These are phyloP conservation scores for Monilinia laxa DNA, from an alignment of 2,329 filamentous ascomycete species.

Conservation along the genomic window DNA sequence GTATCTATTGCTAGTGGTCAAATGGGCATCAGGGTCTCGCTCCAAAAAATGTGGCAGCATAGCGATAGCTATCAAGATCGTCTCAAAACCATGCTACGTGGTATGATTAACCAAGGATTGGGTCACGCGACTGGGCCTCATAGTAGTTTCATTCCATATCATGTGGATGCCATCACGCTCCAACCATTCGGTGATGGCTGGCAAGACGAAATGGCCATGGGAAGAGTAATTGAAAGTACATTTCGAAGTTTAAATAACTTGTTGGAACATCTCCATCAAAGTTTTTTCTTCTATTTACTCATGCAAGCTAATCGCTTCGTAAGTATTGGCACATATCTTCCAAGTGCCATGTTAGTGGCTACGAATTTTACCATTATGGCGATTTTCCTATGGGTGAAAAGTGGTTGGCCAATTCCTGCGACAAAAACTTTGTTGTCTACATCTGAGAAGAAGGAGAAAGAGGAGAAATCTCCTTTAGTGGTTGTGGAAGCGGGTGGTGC, in stretches of 20 bases:
- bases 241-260: constrained; percentile 95
- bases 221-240: constrained; percentile 82
- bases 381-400: constrained; percentile 90
- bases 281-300: constrained; percentile 98
- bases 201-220: constrained; percentile 97
- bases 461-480: constrained; percentile 39
- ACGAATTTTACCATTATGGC: constrained; percentile 95
- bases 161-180: constrained; percentile 92
- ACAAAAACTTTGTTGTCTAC: constrained; percentile 20
- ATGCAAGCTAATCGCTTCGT: constrained; percentile 92
- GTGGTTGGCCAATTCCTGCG: constrained; percentile 52
- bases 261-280: constrained; percentile 94
- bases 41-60: constrained; percentile 84
- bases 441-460: constrained; percentile 29
- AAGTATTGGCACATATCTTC: constrained; percentile 95
- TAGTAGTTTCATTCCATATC: constrained; percentile 95
- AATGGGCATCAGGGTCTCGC: constrained; percentile 80
- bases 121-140: constrained; percentile 89
- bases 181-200: constrained; percentile 88
- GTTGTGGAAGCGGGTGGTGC: constrained; percentile 29
- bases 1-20: constrained; percentile 84
- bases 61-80: constrained; percentile 76
- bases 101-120: constrained; percentile 88
- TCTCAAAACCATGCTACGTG: constrained; percentile 82
- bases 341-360: constrained; percentile 95